These are phyloP conservation scores for Castanea sativa DNA, from an alignment of 306 rosid genomes.

Conservation along the genomic window DNA sequence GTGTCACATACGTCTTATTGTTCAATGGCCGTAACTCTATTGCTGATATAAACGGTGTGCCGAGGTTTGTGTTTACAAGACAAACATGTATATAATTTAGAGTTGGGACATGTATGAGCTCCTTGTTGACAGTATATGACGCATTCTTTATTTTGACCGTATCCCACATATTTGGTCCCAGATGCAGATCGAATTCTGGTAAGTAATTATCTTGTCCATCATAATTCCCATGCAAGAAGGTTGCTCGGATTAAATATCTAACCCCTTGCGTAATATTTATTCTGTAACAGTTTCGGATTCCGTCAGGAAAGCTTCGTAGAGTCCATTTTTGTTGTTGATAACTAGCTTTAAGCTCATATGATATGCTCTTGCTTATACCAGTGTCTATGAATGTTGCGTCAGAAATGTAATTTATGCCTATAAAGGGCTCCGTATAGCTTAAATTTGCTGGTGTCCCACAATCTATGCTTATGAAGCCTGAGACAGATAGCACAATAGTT, in stretches of 20 bases:
- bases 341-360: background rate
- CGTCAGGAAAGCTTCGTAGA: constrained; percentile 51
- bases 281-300: constrained; percentile 51
- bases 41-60: constrained; percentile 58
- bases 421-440: constrained; percentile 21
- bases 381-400: constrained; percentile 39
- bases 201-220: constrained; percentile 30
- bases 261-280: constrained; percentile 25
- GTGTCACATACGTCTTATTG: constrained; percentile 11
- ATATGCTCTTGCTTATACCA: constrained; percentile 31
- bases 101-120: constrained; percentile 36
- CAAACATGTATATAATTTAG: constrained; percentile 39
- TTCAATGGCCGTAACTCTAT: constrained; percentile 45
- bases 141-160: background rate
- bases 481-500: background rate
- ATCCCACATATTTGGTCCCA: constrained; percentile 43
- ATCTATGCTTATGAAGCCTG: constrained; percentile 61
- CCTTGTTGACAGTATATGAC: background rate
- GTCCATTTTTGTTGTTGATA: constrained; percentile 18
- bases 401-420: constrained; percentile 41
- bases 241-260: constrained; percentile 37
- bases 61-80: constrained; percentile 31
- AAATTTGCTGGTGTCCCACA: constrained; percentile 38
- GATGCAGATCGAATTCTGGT: constrained; percentile 33
- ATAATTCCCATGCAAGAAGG: constrained; percentile 45